Evolutionary conservation across 257 asterid genomes (phyloP).

Genomic region (Linaria vulgaris): DNA sequence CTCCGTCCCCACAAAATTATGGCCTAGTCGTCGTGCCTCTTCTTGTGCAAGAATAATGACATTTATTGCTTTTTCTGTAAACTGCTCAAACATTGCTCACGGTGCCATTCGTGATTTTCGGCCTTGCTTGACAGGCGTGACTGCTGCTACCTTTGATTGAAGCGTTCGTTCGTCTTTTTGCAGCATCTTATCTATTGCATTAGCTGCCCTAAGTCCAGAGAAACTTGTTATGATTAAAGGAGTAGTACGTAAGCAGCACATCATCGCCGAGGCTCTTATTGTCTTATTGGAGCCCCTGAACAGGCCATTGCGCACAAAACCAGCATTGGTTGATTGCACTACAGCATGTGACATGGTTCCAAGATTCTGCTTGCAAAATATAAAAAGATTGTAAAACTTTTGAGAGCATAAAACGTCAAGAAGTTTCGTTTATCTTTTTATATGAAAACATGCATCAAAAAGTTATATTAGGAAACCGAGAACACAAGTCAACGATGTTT

Average conservation of each 20-base stretch:
- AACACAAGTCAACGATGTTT: no score
- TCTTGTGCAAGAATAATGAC: slow-evolving; percentile 99
- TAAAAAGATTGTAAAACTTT: background rate
- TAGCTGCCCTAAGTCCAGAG: slow-evolving; percentile 73
- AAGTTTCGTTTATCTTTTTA: no score
- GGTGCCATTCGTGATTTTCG: slow-evolving; percentile 51
- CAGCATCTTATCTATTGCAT: slow-evolving; percentile 60
- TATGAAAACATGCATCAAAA: no score
- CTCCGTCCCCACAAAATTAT: slow-evolving; percentile 94
- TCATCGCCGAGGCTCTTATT: slow-evolving; percentile 50
- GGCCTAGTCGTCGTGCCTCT: slow-evolving; percentile 98
- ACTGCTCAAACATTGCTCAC: slow-evolving; percentile 95
- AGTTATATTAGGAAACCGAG: no score
- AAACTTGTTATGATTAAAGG: slow-evolving; percentile 48
- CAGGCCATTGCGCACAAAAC: slow-evolving; percentile 46
- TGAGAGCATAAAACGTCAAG: background rate
- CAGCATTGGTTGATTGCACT: slow-evolving; percentile 63
- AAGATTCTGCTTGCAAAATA: slow-evolving; percentile 36
- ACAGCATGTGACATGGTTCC: slow-evolving; percentile 71
- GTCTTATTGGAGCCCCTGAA: slow-evolving; percentile 51
- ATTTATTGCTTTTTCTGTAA: slow-evolving; percentile 94
- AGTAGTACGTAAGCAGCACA: slow-evolving; percentile 40
- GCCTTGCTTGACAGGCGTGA: slow-evolving; percentile 44
- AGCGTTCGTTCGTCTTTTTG: slow-evolving; percentile 45
- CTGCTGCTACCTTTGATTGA: slow-evolving; percentile 66